Evolutionary conservation across 148 eudicot species (phyloP), one percentile per base, ranked within the genome.

Genomic region (Fagopyrum esculentum): DNA sequence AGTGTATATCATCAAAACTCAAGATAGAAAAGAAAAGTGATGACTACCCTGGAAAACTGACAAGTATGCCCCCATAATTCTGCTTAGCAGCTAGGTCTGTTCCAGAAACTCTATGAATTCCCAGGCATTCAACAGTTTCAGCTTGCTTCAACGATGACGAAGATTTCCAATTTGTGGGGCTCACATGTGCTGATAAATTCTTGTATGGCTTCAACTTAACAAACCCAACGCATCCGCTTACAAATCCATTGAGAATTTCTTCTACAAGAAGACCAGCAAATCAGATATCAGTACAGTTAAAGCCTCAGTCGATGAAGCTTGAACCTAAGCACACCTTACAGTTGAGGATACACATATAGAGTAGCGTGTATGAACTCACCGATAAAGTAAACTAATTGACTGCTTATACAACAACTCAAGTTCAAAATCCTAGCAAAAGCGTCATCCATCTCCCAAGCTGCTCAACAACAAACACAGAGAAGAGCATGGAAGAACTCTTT

Each of bases 341-440:
- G 30, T 6, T 16, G 64, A 22, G 57, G 63, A 49, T 59, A 6
- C 26, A 22, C 7, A 54, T 26, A 45, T 8, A 70, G n/a, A 0
- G 40, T 70, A 79, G 17, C 15, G 60, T 46, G 26, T 72, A 66
- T 49, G 69, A 68, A 79, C 90, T 81, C 77, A 90, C 96, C 98
- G 75, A 93, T 54, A 59, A 90, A 83, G 71, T 80, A 83, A 76
- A 85, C 78, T 11, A 93, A 77, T 63, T 84, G 85, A 47, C 70
- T 81, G 66, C 87, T 84, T 60, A 90, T 64, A 82, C 80, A 83
- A 73, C 93, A 85, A 51, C 85, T 86, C 73, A 90, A 80, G 76
- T 85, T 88, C 82, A 85, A 76, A 57, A 93, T 85, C 80, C 81
- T 83, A 69, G 85, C 71, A 81, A 90, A 89, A 52, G 83, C 73